Conservation (phyloP, 208 protist species). For the Crithidia mellificae region DNA sequence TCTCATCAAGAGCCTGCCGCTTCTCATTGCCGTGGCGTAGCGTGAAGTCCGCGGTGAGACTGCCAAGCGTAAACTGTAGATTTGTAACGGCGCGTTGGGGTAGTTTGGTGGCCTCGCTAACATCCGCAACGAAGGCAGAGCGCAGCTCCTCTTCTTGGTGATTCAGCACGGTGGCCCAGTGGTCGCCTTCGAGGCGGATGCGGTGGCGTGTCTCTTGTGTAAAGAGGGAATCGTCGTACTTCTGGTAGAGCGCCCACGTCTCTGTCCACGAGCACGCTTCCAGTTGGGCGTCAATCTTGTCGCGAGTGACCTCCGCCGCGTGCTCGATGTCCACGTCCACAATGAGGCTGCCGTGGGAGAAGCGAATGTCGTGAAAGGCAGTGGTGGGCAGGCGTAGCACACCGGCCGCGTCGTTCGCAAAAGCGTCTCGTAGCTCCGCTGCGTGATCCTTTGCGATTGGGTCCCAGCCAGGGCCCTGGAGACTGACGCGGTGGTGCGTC, state of each 20-base stretch:
- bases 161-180: slow-evolving; percentile 39
- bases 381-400: not conserved
- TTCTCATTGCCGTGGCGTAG: slow-evolving; percentile 17
- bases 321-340: slow-evolving; percentile 36
- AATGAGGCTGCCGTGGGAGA: slow-evolving; percentile 29
- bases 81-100: slow-evolving; percentile 10
- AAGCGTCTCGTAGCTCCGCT: slow-evolving; percentile 6
- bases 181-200: slow-evolving; percentile 43
- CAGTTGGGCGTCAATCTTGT: slow-evolving; percentile 19
- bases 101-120: slow-evolving; percentile 25
- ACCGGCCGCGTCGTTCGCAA: slow-evolving; percentile 23
- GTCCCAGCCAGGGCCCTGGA: slow-evolving; percentile 29
- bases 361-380: slow-evolving; percentile 19
- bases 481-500: slow-evolving; percentile 36
- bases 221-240: not conserved
- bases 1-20: slow-evolving; percentile 6
- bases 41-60: slow-evolving; percentile 39
- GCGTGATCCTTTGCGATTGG: not conserved
- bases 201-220: slow-evolving; percentile 37
- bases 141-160: slow-evolving; percentile 28
- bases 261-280: slow-evolving; percentile 11
- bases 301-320: not conserved
- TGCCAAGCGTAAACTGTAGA: slow-evolving; percentile 28
- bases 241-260: slow-evolving; percentile 41
- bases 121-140: slow-evolving; percentile 33